These are phyloP conservation scores for Colletotrichum sp. DNA, from an alignment of 2,329 filamentous ascomycete genomes.

Conservation along the genomic window DNA sequence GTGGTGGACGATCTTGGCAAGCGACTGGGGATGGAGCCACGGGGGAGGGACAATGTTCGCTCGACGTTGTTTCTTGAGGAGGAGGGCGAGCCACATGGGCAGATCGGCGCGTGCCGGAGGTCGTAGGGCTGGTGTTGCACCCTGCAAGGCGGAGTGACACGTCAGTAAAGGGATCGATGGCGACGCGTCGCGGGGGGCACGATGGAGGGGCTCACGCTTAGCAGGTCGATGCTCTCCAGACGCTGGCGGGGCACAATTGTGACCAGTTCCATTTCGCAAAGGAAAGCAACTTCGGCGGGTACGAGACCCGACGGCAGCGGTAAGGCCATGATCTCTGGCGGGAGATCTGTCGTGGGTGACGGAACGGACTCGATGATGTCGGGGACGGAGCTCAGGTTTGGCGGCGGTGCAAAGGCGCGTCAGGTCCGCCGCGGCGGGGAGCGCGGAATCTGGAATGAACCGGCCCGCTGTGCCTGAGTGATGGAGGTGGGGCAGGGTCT, in stretches of 20 bases:
- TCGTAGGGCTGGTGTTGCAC: constrained; percentile 74
- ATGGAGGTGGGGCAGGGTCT: not conserved
- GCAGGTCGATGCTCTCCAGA: constrained; percentile 82
- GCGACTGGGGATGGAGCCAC: constrained; percentile 81
- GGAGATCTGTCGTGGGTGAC: not conserved
- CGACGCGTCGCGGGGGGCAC: not conserved
- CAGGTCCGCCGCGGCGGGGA: not conserved
- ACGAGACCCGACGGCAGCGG: constrained; percentile 65
- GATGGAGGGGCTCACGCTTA: constrained; percentile 68
- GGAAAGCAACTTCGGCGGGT: constrained; percentile 87
- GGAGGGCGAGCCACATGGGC: constrained; percentile 92
- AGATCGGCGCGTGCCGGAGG: constrained; percentile 82
- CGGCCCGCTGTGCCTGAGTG: not conserved
- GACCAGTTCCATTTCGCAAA: constrained; percentile 97
- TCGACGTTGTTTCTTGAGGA: constrained; percentile 92
- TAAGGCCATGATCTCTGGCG: constrained; percentile 47
- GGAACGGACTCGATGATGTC: not conserved
- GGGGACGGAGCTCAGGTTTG: not conserved
- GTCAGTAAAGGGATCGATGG: not conserved
- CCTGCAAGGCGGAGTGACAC: constrained; percentile 55
- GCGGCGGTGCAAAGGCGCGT: not conserved
- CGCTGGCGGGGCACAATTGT: constrained; percentile 91
- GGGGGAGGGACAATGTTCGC: constrained; percentile 91
- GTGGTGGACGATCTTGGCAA: constrained; percentile 78
- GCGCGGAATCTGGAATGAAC: constrained; percentile 2